These are phyloP conservation scores for Taphrina betulina DNA, from an alignment of 1,139 yeast genomes.

Conservation along the genomic window DNA sequence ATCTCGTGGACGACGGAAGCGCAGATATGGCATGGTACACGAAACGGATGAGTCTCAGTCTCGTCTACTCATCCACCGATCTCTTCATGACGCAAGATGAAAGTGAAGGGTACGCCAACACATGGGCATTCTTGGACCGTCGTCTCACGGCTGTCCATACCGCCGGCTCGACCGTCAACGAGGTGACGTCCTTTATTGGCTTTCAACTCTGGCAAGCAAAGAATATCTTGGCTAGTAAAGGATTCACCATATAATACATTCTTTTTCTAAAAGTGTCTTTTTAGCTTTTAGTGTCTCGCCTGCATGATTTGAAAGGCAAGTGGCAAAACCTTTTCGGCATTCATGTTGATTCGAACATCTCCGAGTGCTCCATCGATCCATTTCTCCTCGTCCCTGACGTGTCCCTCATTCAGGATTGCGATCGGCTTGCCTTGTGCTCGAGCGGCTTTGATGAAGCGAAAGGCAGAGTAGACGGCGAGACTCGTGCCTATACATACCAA, in stretches of 20 bases:
- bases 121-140: conserved; percentile 63
- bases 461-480: conserved; percentile 41
- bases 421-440: conserved; percentile 38
- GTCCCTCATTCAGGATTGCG: conserved; percentile 39
- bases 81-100: conserved; percentile 76
- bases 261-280: not conserved
- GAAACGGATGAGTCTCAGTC: conserved; percentile 68
- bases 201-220: conserved; percentile 45
- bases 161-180: conserved; percentile 60
- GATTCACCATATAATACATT: conserved; percentile 5
- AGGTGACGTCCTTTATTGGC: conserved; percentile 69
- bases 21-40: conserved; percentile 91
- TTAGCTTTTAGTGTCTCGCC: not conserved
- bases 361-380: conserved; percentile 26
- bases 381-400: conserved; percentile 40
- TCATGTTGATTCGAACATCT: conserved; percentile 28
- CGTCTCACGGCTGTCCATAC: conserved; percentile 57
- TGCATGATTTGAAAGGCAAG: not conserved
- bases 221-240: conserved; percentile 25
- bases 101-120: conserved; percentile 56
- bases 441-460: conserved; percentile 38
- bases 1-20: conserved; percentile 75
- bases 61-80: conserved; percentile 69
- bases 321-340: conserved; percentile 21
- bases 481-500: conserved; percentile 39